phyloP scores from a whole-genome alignment of 2,329 filamentous ascomycete genomes.

The Scolecobasidium constrictum region DNA sequence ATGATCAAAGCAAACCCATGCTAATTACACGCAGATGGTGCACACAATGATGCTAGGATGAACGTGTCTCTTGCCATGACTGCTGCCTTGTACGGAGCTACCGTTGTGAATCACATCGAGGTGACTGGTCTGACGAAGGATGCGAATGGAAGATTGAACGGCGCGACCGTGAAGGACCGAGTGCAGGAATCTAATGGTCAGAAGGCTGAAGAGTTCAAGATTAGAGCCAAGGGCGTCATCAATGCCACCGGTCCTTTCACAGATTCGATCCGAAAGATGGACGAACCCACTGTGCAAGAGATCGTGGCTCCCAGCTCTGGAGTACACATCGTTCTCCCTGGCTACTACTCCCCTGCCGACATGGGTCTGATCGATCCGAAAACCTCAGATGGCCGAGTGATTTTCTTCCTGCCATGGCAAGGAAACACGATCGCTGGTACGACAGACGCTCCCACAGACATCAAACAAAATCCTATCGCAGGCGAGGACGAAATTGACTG shows the following conservation, averaged over 20 bases:
- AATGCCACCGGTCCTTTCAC: constrained; percentile 86
- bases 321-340: constrained; percentile 76
- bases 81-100: constrained; percentile 75
- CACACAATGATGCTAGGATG: constrained; percentile 88
- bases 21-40: constrained; percentile 50
- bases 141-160: constrained; percentile 58
- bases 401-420: constrained; percentile 91
- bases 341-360: constrained; percentile 73
- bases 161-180: constrained; percentile 62
- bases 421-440: constrained; percentile 87
- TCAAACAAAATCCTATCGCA: constrained; percentile 63
- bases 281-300: constrained; percentile 59
- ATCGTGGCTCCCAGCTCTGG: constrained; percentile 81
- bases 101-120: constrained; percentile 73
- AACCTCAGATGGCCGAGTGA: constrained; percentile 79
- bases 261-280: constrained; percentile 76
- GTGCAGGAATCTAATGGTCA: constrained; percentile 55
- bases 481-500: constrained; percentile 78
- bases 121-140: constrained; percentile 70
- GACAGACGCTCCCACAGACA: constrained; percentile 66
- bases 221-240: constrained; percentile 71
- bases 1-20: neutral
- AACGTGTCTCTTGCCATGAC: constrained; percentile 84
- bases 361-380: constrained; percentile 83
- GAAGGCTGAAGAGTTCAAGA: constrained; percentile 51